A percentile compares a stretch with the other conserved stretches of the same genome.
Evolutionary conservation across 2,329 filamentous ascomycete species (phyloP).

Genomic region (Aspergillus hiratsukae): DNA sequence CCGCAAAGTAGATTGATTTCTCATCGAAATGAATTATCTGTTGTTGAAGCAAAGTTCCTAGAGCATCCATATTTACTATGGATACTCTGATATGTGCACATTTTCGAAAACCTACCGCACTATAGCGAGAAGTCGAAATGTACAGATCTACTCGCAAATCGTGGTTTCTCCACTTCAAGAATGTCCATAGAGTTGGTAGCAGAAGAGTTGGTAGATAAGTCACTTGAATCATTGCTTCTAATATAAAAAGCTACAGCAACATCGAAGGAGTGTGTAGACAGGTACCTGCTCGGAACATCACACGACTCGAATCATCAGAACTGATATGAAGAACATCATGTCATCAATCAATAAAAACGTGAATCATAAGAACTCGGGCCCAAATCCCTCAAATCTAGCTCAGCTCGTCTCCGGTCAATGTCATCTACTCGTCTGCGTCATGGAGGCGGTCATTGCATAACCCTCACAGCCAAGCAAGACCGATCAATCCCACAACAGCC

Average conservation of each 20-base stretch:
- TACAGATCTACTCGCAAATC: background rate
- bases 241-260: background rate
- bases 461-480: constrained; percentile 23
- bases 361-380: background rate
- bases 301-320: background rate
- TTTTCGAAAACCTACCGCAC: background rate
- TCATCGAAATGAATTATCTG: background rate
- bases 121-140: background rate
- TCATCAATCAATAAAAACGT: background rate
- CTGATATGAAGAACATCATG: background rate
- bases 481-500: constrained; percentile 20
- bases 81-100: background rate
- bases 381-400: background rate
- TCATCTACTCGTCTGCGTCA: background rate
- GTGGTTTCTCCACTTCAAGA: background rate
- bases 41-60: background rate
- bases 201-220: too few species aligned
- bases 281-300: background rate
- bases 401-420: background rate
- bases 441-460: background rate
- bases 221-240: background rate
- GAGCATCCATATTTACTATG: too few species aligned
- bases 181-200: background rate
- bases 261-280: background rate
- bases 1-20: background rate